Evolutionary conservation across 2,329 filamentous ascomycete genomes (phyloP), one percentile per base, ranked within the genome.

Genomic region (Phaeosphaeriaceae sp.): DNA sequence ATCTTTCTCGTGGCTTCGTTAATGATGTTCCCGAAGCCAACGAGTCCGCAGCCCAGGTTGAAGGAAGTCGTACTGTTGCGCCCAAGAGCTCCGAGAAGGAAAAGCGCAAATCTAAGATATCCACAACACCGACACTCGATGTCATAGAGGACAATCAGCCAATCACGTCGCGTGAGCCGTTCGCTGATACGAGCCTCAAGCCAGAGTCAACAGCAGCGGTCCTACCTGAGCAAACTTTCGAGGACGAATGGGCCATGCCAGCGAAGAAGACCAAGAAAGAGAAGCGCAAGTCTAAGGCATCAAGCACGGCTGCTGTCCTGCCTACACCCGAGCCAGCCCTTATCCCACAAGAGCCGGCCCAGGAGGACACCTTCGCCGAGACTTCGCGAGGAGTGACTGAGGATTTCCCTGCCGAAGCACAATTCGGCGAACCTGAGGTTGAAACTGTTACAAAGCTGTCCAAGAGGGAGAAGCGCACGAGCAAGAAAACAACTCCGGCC

Each of bases 401-500:
- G 25, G 19, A 1, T 11, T 7, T 11, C 17, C 31, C 46, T 19
- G 19, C 15, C n/a, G 15, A 31, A 25, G 2, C 22, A 21, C 45
- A 44, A 19, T 15, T 21, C 6, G 3, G 17, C 49, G 49, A 48
- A 54, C 47, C 50, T 19, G 53, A 54, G 42, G 21, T 40, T 5
- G 52, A 44, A n/a, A 19, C 40, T 41, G n/a, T 47, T 51, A n/a
- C 56, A 17, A 63, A 60, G 46, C 57, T 63, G 54, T 60, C 51
- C 27, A 67, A 65, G 53, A 67, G 64, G 44, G 62, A 67, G 15
- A 61, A 62, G 46, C 58, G 55, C 51, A 74, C 62, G 51, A 54
- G 52, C 9, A 71, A 64, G 68, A 68, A 60, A 15, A 33, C 48
- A 7, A 48, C 42, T 40, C 11, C 48, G 27, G 13, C 44, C n/a